Conservation (phyloP, 805 yeast species). For the Saturnispora serradocipensis region DNA sequence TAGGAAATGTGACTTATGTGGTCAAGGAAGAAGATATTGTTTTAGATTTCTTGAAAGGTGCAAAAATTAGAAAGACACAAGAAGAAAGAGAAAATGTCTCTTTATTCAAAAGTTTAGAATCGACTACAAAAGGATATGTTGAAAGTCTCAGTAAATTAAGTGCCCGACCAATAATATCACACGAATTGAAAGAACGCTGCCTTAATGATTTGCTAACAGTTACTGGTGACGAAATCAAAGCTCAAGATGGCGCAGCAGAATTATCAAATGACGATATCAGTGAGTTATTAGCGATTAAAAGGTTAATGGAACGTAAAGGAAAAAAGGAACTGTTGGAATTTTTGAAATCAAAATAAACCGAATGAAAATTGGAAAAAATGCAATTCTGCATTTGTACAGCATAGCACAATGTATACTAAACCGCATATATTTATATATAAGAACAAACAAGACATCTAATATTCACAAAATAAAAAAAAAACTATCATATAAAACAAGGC, state of each 20-base stretch:
- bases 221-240: conserved; percentile 22
- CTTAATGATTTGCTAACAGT: conserved; percentile 40
- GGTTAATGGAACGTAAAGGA: conserved; percentile 61
- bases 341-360: conserved; percentile 26
- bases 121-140: conserved; percentile 24
- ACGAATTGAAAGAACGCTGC: conserved; percentile 29
- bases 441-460: not conserved
- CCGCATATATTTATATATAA: not conserved
- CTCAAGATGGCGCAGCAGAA: conserved; percentile 10
- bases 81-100: conserved; percentile 23
- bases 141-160: conserved; percentile 27
- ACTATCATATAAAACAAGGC: not conserved
- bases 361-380: not conserved
- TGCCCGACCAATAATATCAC: conserved; percentile 23
- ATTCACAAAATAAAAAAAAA: not conserved
- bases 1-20: conserved; percentile 40
- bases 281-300: conserved; percentile 47
- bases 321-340: conserved; percentile 54
- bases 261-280: conserved; percentile 32
- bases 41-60: conserved; percentile 56
- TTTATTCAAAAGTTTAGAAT: conserved; percentile 22
- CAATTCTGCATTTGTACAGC: not conserved
- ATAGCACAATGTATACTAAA: not conserved
- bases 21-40: conserved; percentile 61
- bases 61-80: conserved; percentile 31